phyloP scores from a whole-genome alignment of 2,329 filamentous ascomycete species.

The Coniochaeta sp. region DNA sequence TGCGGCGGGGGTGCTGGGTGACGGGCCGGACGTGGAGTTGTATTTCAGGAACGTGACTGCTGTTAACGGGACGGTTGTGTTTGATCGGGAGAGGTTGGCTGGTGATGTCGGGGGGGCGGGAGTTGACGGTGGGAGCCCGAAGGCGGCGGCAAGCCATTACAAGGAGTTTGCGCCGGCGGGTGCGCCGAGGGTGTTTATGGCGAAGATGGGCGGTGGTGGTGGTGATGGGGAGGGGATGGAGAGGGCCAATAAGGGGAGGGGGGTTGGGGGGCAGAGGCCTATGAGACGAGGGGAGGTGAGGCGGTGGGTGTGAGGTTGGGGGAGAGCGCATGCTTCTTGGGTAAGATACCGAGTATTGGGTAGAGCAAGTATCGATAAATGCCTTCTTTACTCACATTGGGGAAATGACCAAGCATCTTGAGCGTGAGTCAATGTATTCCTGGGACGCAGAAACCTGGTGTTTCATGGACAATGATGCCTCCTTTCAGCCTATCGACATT shows the following conservation, averaged over 20 bases:
- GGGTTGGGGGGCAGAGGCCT: not conserved
- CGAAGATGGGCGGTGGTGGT: slow-evolving; percentile 10
- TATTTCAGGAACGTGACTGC: slow-evolving; percentile 52
- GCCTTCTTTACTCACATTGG: no score
- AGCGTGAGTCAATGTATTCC: no score
- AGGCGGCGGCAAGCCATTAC: not conserved
- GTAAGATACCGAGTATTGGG: no score
- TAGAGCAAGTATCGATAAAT: no score
- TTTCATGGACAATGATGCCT: no score
- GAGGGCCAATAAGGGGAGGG: not conserved
- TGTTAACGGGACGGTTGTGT: slow-evolving; percentile 43
- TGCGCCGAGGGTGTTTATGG: slow-evolving; percentile 14
- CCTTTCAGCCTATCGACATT: no score
- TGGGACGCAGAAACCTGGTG: no score
- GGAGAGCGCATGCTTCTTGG: not conserved
- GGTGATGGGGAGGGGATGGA: not conserved
- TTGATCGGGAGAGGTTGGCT: slow-evolving; percentile 36
- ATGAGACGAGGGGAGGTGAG: not conserved
- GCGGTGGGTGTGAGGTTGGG: no score
- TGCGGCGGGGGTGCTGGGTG: slow-evolving; percentile 11
- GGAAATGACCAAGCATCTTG: no score
- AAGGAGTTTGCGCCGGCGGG: slow-evolving; percentile 10
- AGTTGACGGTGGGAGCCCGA: not conserved
- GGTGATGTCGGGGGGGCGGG: slow-evolving; percentile 10
- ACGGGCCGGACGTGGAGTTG: slow-evolving; percentile 30